phyloP scores from a whole-genome alignment of 371 early-diverging fungal genomes.

The Apophysomyces sp. region DNA sequence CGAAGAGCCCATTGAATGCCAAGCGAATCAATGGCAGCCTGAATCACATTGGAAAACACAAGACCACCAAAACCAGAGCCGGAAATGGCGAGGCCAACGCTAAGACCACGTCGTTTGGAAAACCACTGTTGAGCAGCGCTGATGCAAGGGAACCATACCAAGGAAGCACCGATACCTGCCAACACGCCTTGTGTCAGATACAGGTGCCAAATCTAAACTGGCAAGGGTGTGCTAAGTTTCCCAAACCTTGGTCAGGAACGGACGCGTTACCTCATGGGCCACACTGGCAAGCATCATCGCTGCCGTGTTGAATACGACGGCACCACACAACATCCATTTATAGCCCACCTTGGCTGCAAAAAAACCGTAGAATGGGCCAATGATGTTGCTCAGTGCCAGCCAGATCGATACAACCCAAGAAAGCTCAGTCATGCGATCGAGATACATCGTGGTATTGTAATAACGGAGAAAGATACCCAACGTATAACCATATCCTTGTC shows the following conservation, averaged over 20 bases:
- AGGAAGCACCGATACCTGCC: constrained; percentile 60
- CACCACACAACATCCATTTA: constrained; percentile 48
- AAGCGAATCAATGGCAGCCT: constrained; percentile 39
- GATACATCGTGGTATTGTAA: constrained; percentile 33
- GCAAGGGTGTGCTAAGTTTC: not conserved
- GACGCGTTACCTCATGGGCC: constrained; percentile 53
- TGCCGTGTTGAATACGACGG: constrained; percentile 44
- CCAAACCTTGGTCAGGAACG: too few relatives aligned
- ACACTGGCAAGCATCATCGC: constrained; percentile 65
- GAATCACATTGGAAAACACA: constrained; percentile 46
- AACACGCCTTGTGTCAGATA: constrained; percentile 22
- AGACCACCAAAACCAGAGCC: constrained; percentile 68
- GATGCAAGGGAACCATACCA: constrained; percentile 69
- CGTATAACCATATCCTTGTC: constrained; percentile 38
- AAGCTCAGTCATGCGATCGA: constrained; percentile 31
- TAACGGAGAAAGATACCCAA: constrained; percentile 39
- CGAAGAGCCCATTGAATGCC: constrained; percentile 67
- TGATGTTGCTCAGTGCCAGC: constrained; percentile 31
- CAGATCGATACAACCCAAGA: constrained; percentile 47
- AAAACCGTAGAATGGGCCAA: constrained; percentile 41
- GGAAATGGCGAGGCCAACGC: constrained; percentile 67
- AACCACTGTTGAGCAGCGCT: constrained; percentile 72
- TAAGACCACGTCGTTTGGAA: constrained; percentile 58
- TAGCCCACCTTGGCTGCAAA: constrained; percentile 56
- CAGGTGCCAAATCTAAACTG: constrained; percentile 21